Conservation (phyloP, 805 yeast genomes). For the Wickerhamiella siamensis region DNA sequence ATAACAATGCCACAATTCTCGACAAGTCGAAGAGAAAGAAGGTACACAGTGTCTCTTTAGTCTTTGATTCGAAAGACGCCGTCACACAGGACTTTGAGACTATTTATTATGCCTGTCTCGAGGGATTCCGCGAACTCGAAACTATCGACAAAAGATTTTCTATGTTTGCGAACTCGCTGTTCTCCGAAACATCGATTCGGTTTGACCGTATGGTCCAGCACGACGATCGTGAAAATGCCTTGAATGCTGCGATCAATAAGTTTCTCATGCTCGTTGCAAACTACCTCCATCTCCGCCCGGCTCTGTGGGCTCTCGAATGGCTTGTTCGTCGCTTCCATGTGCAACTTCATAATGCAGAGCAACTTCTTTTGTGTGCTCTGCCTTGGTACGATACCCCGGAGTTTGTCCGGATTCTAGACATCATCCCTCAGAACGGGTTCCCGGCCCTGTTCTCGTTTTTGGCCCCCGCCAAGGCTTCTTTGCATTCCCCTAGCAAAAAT, state of each 20-base stretch:
- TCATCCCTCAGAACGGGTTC: constrained; percentile 39
- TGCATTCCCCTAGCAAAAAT: constrained; percentile 48
- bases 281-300: constrained; percentile 57
- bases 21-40: constrained; percentile 80
- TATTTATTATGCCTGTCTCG: constrained; percentile 54
- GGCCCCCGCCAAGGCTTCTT: constrained; percentile 46
- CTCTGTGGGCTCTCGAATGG: constrained; percentile 86
- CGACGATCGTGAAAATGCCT: constrained; percentile 56
- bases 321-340: constrained; percentile 77
- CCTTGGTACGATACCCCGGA: constrained; percentile 69
- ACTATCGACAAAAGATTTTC: constrained; percentile 62
- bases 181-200: constrained; percentile 64
- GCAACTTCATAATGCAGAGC: constrained; percentile 67
- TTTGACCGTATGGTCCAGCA: constrained; percentile 76
- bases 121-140: constrained; percentile 61
- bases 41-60: constrained; percentile 75
- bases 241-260: constrained; percentile 60
- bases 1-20: constrained; percentile 46
- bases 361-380: constrained; percentile 51
- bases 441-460: constrained; percentile 76
- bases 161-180: constrained; percentile 55
- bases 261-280: constrained; percentile 65
- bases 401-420: constrained; percentile 62
- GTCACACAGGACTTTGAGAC: constrained; percentile 88
- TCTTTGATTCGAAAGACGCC: constrained; percentile 76